Evolutionary conservation across 2,329 filamentous ascomycete genomes (phyloP).

Genomic region (Didymella keratinophila): DNA sequence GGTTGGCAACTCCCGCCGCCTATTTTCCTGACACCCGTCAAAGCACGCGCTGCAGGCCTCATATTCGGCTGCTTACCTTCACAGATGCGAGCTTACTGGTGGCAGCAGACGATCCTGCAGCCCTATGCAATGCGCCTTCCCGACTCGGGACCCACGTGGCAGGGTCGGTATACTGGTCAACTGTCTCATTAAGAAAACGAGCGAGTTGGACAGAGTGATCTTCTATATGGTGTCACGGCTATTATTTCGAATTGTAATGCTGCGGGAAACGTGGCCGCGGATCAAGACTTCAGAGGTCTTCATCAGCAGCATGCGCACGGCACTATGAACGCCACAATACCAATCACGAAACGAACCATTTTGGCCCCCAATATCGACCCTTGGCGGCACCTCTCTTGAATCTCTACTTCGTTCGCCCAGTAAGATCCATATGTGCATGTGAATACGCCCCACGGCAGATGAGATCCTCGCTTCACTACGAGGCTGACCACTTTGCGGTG

Average conservation of each 20-base stretch:
- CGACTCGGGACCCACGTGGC: constrained; percentile 16
- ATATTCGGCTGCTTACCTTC: constrained; percentile 11
- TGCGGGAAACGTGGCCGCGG: background rate
- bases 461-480: background rate
- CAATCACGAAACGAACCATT: background rate
- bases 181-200: background rate
- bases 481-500: constrained; percentile 14
- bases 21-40: background rate
- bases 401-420: background rate
- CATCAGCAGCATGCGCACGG: constrained; percentile 2
- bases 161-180: constrained; percentile 11
- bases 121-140: constrained; percentile 20
- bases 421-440: constrained; percentile 7
- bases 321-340: constrained; percentile 1
- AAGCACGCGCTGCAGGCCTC: constrained; percentile 2
- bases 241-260: background rate
- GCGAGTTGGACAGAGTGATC: background rate
- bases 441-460: background rate
- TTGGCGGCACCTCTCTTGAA: background rate
- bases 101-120: constrained; percentile 10
- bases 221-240: constrained; percentile 2
- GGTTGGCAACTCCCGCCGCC: background rate
- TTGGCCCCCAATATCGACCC: constrained; percentile 3
- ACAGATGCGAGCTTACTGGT: constrained; percentile 13
- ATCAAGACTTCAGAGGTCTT: background rate